phyloP scores from a whole-genome alignment of 305 asterid species.

The Salvia sclarea region DNA sequence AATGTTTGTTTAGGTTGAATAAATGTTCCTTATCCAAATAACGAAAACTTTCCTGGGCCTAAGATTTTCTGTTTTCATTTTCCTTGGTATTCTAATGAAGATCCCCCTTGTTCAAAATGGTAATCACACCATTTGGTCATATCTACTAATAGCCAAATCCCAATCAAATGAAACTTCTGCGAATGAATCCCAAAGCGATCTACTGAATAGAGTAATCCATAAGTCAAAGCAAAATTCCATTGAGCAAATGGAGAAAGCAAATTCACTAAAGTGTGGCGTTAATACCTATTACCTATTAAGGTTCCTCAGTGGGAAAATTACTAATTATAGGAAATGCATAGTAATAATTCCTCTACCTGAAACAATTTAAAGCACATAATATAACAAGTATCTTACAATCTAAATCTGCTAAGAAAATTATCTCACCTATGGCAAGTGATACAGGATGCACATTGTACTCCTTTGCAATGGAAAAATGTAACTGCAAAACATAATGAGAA shows the following conservation, averaged over 20 bases:
- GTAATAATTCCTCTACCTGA: neutral
- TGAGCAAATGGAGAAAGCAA: conserved; percentile 5
- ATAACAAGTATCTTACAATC: conserved; percentile 16
- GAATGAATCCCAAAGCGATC: neutral
- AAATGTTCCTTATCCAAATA: conserved; percentile 6
- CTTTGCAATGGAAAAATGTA: conserved; percentile 57
- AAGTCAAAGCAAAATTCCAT: conserved; percentile 6
- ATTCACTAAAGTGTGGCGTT: neutral
- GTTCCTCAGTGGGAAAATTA: neutral
- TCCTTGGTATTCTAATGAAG: conserved; percentile 8
- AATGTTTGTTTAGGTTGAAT: neutral
- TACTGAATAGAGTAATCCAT: neutral
- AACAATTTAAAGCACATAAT: conserved; percentile 8
- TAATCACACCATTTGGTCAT: neutral
- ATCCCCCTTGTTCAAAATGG: conserved; percentile 1
- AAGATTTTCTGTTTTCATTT: neutral
- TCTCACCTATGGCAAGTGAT: conserved; percentile 77
- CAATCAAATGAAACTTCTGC: neutral
- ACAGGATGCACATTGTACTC: conserved; percentile 68
- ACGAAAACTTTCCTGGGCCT: neutral
- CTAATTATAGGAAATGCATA: neutral
- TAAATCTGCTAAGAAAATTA: conserved; percentile 1
- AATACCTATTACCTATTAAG: neutral
- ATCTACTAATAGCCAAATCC: conserved; percentile 21
- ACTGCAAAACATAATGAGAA: conserved; percentile 47